phyloP scores from a whole-genome alignment of 2,329 filamentous ascomycete genomes.

The Ramularia endophylla region DNA sequence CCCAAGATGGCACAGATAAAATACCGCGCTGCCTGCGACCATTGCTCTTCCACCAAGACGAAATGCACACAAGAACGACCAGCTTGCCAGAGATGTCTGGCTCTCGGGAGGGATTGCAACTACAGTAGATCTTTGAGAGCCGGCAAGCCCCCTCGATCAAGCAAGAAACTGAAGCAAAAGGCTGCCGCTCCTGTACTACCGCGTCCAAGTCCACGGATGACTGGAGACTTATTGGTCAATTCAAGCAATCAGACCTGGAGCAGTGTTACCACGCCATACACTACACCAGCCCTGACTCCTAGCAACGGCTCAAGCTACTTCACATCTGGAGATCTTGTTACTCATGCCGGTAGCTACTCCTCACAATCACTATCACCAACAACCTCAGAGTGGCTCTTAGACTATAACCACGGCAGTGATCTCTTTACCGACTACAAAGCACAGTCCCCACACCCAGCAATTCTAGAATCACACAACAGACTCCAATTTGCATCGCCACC shows the following conservation, averaged over 20 bases:
- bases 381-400: conserved; percentile 17
- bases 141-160: conserved; percentile 18
- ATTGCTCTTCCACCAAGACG: conserved; percentile 19
- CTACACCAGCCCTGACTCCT: conserved; percentile 11
- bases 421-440: conserved; percentile 3
- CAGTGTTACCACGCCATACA: conserved; percentile 8
- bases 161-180: conserved; percentile 14
- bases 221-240: background rate
- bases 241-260: conserved; percentile 9
- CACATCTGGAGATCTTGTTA: conserved; percentile 9
- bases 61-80: conserved; percentile 21
- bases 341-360: conserved; percentile 7
- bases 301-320: conserved; percentile 6
- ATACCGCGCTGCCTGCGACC: conserved; percentile 19
- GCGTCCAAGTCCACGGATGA: conserved; percentile 5
- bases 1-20: conserved; percentile 13
- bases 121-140: conserved; percentile 19
- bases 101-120: conserved; percentile 16
- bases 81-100: conserved; percentile 15
- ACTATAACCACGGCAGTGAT: conserved; percentile 13
- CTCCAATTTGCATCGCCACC: conserved; percentile 3
- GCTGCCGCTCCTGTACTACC: conserved; percentile 15
- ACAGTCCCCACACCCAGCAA: conserved; percentile 1
- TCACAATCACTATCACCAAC: conserved; percentile 5
- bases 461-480: conserved; percentile 5